Conservation (phyloP, 2,329 filamentous ascomycete genomes). For the Aureobasidium sp. region DNA sequence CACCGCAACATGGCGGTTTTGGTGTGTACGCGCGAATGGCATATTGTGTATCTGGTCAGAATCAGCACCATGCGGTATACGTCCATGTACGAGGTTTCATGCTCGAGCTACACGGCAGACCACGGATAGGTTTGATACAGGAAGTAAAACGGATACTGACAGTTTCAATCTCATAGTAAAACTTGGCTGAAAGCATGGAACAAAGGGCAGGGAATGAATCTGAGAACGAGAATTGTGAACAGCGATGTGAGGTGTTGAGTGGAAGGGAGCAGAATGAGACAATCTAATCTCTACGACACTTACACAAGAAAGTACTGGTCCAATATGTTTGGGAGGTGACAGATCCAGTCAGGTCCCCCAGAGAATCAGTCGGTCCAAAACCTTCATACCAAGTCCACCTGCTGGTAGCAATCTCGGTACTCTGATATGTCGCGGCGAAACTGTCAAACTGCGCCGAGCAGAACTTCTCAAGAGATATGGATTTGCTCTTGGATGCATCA, state of each 20-base stretch:
- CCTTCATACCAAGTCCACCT: conserved; percentile 15
- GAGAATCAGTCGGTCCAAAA: conserved; percentile 14
- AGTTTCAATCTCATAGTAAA: background rate
- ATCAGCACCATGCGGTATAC: background rate
- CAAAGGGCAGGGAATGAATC: background rate
- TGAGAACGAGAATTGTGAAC: background rate
- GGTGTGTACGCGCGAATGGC: conserved; percentile 14
- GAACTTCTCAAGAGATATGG: background rate
- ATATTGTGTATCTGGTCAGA: conserved; percentile 14
- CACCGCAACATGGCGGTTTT: conserved; percentile 13
- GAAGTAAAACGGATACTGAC: background rate
- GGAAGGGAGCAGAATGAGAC: background rate
- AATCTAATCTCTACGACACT: background rate
- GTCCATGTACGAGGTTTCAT: background rate
- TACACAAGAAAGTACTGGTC: conserved; percentile 14
- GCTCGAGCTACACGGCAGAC: too few relatives aligned
- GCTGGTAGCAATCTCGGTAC: conserved; percentile 12
- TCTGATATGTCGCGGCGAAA: conserved; percentile 4
- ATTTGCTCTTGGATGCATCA: background rate
- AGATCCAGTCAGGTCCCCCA: conserved; percentile 11
- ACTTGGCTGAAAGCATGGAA: background rate
- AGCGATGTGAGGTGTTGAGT: background rate
- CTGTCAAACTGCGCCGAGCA: background rate
- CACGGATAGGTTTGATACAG: background rate
- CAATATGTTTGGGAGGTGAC: conserved; percentile 14